Evolutionary conservation across 2,329 filamentous ascomycete genomes (phyloP), one percentile per base, ranked within the genome.

Genomic region (Fusarium sambucinum): DNA sequence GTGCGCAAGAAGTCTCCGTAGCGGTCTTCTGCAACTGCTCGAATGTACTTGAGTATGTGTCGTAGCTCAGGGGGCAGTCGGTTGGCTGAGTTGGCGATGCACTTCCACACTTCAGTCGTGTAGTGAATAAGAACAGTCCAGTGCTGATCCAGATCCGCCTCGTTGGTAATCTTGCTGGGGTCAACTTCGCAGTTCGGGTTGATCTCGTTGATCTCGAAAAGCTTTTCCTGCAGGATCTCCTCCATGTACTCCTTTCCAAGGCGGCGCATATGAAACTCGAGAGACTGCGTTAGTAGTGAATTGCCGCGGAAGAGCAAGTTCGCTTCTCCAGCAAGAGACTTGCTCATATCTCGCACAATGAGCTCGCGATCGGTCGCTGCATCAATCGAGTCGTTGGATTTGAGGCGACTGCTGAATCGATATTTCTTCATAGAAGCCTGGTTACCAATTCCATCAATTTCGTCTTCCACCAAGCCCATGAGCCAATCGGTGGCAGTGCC

Each of bases 301-400:
- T 99, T 99, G 63, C 96, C 96, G 33, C 96, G 89, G 80, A 99
- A 99, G 6, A 99, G 87, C 2, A 99, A 84, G 72, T 98, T 99
- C 7, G 95, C 96, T 77, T 99, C 96, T 44, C 92, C 89, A 27
- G 92, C 90, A 6, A 94, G 85, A 11, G 91, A 91, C 77, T 91
- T 93, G 74, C 90, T 88, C 85, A 94, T 89, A 73, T 96, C 92
- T 44, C 92, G 86, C 23, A 94, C 89, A 27, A 92, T 84, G 47
- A 89, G 83, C 75, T 93, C 90, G 38, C 92, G 86, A 61, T 93
- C 92, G 65, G 84, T 87, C 17, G 76, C 78, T 30, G 85, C 87
- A 38, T 89, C 86, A 42, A 85, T 82, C 1, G 89, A 92, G 55
- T 93, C 91, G 69, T 88, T 90, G 2, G 91, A 93, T 55, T 88